phyloP scores from a whole-genome alignment of 495 filamentous ascomycete species.

The Melanomma pulvis-pyrius region DNA sequence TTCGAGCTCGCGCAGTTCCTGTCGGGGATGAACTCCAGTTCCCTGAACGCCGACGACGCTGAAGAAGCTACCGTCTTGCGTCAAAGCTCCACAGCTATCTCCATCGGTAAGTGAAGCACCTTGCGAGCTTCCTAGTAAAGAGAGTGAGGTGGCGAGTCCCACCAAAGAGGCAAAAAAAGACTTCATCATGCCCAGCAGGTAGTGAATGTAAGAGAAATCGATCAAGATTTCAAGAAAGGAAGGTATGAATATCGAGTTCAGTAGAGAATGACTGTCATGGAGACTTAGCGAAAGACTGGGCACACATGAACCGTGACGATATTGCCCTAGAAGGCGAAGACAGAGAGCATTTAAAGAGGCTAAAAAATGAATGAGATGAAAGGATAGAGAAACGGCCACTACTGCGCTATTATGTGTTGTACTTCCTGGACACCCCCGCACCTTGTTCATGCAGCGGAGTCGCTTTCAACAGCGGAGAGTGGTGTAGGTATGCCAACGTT shows the following conservation, averaged over 20 bases:
- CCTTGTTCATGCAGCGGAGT: neutral
- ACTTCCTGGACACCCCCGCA: neutral
- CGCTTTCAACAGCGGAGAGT: neutral
- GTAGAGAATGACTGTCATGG: neutral
- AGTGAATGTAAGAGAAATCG: constrained; percentile 18
- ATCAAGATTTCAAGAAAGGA: constrained; percentile 13
- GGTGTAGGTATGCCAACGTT: constrained; percentile 2
- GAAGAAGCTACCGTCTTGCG: constrained; percentile 14
- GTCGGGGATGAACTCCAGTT: constrained; percentile 36
- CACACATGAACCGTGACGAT: neutral
- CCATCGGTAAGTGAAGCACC: neutral
- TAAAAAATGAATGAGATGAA: constrained; percentile 9
- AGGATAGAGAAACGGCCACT: neutral
- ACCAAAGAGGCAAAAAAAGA: constrained; percentile 11
- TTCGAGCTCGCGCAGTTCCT: constrained; percentile 40
- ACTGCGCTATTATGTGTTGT: constrained; percentile 3
- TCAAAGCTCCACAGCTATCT: constrained; percentile 5
- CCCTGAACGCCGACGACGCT: constrained; percentile 38
- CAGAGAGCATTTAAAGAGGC: neutral
- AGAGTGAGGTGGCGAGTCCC: neutral
- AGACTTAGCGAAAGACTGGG: constrained; percentile 14
- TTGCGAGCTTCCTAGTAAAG: neutral
- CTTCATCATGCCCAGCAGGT: constrained; percentile 17
- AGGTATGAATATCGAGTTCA: neutral
- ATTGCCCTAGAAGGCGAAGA: neutral